These are phyloP conservation scores for Rubia tinctorum DNA, from an alignment of 305 asterid genomes.

Conservation along the genomic window DNA sequence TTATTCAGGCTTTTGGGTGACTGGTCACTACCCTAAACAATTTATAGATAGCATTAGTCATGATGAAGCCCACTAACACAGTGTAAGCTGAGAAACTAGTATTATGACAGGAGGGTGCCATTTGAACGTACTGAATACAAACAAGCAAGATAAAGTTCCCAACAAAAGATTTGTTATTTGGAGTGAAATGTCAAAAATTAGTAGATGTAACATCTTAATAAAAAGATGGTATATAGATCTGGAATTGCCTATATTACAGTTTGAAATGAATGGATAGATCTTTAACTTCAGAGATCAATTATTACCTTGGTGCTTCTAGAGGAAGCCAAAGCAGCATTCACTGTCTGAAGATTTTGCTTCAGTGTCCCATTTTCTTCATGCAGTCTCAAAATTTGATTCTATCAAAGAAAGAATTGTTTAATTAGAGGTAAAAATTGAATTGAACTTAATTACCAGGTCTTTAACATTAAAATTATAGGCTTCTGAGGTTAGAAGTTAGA, in stretches of 20 bases:
- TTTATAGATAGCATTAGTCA: constrained; percentile 29
- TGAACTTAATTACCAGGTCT: neutral
- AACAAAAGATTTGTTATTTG: neutral
- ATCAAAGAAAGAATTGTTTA: constrained; percentile 16
- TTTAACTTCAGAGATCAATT: constrained; percentile 13
- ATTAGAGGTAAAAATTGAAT: neutral
- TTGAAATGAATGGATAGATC: neutral
- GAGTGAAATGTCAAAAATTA: neutral
- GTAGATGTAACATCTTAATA: neutral
- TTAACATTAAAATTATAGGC: neutral
- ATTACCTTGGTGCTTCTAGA: constrained; percentile 66
- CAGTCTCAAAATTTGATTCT: constrained; percentile 74
- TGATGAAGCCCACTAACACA: neutral
- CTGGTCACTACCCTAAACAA: constrained; percentile 73
- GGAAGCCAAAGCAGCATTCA: constrained; percentile 56
- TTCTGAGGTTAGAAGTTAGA: neutral
- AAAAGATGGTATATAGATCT: neutral
- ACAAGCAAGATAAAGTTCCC: neutral
- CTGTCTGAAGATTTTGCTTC: constrained; percentile 61
- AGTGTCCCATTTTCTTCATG: constrained; percentile 74
- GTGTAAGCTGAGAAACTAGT: neutral
- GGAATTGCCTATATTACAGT: neutral
- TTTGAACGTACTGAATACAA: neutral
- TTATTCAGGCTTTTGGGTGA: constrained; percentile 61
- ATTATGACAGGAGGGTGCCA: neutral